Evolutionary conservation across 1,139 yeast species (phyloP).

Genomic region (Suhomyces choctaworum): DNA sequence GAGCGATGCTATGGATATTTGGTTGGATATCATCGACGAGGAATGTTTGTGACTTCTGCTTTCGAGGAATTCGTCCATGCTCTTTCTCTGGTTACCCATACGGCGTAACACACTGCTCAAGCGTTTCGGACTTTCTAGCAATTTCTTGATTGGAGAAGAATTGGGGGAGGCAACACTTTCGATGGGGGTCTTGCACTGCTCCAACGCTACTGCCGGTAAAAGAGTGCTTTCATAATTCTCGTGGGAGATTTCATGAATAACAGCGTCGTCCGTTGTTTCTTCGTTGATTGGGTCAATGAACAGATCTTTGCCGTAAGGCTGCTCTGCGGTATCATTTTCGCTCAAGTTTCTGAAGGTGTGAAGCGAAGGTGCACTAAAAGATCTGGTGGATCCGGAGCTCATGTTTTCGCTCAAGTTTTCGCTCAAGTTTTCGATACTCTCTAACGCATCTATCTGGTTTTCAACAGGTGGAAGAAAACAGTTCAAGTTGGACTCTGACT

Average conservation of each 20-base stretch:
- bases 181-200: slow-evolving; percentile 9
- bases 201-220: neutral
- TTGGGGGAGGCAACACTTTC: slow-evolving; percentile 10
- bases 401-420: slow-evolving; percentile 31
- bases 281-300: neutral
- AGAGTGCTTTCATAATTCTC: neutral
- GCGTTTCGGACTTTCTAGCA: slow-evolving; percentile 39
- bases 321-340: slow-evolving; percentile 3
- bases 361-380: slow-evolving; percentile 45
- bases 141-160: slow-evolving; percentile 36
- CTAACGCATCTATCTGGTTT: slow-evolving; percentile 11
- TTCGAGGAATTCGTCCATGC: slow-evolving; percentile 19
- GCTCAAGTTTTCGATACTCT: slow-evolving; percentile 29
- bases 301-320: neutral
- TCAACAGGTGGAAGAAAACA: slow-evolving; percentile 25
- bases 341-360: slow-evolving; percentile 34
- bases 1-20: slow-evolving; percentile 30
- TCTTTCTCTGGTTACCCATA: slow-evolving; percentile 20
- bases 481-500: slow-evolving; percentile 6
- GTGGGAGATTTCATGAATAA: neutral
- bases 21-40: slow-evolving; percentile 32
- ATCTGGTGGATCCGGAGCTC: slow-evolving; percentile 17
- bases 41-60: slow-evolving; percentile 25
- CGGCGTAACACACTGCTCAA: slow-evolving; percentile 27
- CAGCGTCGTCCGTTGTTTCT: neutral